phyloP scores from a whole-genome alignment of 2,329 filamentous ascomycete species.

The Verticillium klebahnii region DNA sequence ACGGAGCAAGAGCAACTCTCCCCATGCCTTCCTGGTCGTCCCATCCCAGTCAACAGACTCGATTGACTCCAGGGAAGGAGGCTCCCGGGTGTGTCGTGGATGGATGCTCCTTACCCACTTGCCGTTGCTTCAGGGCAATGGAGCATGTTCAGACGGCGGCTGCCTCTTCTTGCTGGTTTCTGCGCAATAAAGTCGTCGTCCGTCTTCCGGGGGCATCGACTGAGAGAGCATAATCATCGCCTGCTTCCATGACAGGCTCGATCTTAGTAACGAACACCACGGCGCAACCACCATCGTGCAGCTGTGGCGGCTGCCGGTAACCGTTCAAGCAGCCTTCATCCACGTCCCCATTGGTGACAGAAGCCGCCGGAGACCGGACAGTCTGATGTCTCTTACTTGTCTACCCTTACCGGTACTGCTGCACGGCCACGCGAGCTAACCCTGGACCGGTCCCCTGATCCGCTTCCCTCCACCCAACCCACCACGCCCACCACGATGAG shows the following conservation, averaged over 20 bases:
- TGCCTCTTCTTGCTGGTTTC: neutral
- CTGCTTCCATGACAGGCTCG: neutral
- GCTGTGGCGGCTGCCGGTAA: neutral
- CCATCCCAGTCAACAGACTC: neutral
- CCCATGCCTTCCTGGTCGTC: neutral
- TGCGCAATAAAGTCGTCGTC: neutral
- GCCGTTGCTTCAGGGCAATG: neutral
- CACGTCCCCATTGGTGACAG: neutral
- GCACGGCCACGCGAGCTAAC: neutral
- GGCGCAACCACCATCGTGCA: neutral
- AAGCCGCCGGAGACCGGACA: neutral
- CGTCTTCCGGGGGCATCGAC: neutral
- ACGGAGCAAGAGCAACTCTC: neutral
- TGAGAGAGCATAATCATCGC: neutral
- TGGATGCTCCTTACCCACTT: neutral
- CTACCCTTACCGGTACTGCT: neutral
- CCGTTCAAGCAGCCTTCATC: neutral
- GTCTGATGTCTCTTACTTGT: neutral
- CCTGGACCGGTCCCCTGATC: neutral
- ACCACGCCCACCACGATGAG: neutral
- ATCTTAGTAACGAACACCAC: neutral
- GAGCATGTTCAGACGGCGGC: neutral
- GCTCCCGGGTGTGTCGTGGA: neutral
- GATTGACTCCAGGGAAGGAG: neutral
- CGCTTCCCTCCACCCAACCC: neutral